Evolutionary conservation across 768 basidiomycete species (phyloP), one percentile per base, ranked within the genome.

Genomic region (Piloderma croceum): DNA sequence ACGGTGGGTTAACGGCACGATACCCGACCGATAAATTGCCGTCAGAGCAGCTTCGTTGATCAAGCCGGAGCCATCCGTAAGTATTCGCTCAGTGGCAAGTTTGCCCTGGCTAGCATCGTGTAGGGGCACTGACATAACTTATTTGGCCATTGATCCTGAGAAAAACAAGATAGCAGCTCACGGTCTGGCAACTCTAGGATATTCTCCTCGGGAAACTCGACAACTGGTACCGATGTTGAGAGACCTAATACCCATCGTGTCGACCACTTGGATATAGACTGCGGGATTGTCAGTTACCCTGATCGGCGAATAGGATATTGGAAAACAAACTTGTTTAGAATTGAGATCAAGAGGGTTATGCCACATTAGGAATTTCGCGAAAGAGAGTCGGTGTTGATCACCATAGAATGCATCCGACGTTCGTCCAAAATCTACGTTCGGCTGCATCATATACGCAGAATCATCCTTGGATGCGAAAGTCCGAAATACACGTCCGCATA

Each of bases 1-100:
- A 4, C 69, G 62, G n/a, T 10, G 46, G 4, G 31, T 1, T n/a
- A n/a, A n/a, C n/a, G n/a, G n/a, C n/a, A n/a, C n/a, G n/a, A n/a
- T n/a, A n/a, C n/a, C n/a, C n/a, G n/a, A n/a, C n/a, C n/a, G n/a
- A 11, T 56, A 66, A 4, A 83, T 76, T 0, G 48, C 42, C 3
- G 59, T 54, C 0, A 82, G 58, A 0, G 71, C 77, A 0, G 74
- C 64, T 9, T 67, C 69, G 50, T 83, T 88, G 3, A 85, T 78
- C 20, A 76, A 65, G 0, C 86, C 84, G 57, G 82, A 84, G 0
- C 86, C 86, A 51, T 88, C 86, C 0, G 85, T 87, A 64, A 84
- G 74, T 5, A 74, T 65, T 38, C 77, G 70, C 20, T 82, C 74
- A n/a, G n/a, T n/a, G n/a, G n/a, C n/a, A n/a, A n/a, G n/a, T n/a